Base-by-base conservation (phyloP, 495 filamentous ascomycete species). In the Aspergillus diversus region DNA sequence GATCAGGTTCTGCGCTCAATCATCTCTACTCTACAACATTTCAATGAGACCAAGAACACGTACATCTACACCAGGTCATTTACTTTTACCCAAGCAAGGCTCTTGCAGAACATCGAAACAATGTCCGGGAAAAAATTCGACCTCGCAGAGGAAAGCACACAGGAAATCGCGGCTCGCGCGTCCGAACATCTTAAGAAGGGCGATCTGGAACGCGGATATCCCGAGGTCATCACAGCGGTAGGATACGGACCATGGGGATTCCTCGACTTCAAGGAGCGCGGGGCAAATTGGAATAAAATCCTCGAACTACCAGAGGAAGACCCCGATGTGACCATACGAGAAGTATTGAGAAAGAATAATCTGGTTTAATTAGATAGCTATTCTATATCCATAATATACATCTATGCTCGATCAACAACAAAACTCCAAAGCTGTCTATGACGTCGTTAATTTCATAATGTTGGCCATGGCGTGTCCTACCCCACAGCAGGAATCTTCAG, bases 41-140 rank as follows among this genome's bases (percentile, higher is more conserved):
- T 43, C 39, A n/a, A 43, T 11, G 39, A 43, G 39, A 43, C 39
- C 11, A 43, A 43, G 39, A 43, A 43, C n/a, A 43, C 39, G n/a
- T 43, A 43, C 7, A 43, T 43, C n/a, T 43, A 43, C n/a, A n/a
- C n/a, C 39, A 43, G n/a, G 39, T 43, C 39, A n/a, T 43, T 43
- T 43, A 43, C 39, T 43, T 43, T 43, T 7, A 43, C 39, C 39
- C 39, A 43, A 9, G n/a, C 11, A 43, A 11, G 0, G 39, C 39
- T 43, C 4, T 43, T 43, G n/a, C 3, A 43, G n/a, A 43, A 4
- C 39, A 43, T 43, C n/a, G 12, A 43, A 8, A 12, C 39, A n/a
- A 43, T 43, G 4, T 5, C 39, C 4, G 39, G 39, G 12, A 43
- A 43, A n/a, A 11, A 43, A n/a, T 43, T 43, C 39, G 39, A 43